These are phyloP conservation scores for Rhizopogon vulgaris DNA, from an alignment of 768 basidiomycete genomes.

Conservation along the genomic window DNA sequence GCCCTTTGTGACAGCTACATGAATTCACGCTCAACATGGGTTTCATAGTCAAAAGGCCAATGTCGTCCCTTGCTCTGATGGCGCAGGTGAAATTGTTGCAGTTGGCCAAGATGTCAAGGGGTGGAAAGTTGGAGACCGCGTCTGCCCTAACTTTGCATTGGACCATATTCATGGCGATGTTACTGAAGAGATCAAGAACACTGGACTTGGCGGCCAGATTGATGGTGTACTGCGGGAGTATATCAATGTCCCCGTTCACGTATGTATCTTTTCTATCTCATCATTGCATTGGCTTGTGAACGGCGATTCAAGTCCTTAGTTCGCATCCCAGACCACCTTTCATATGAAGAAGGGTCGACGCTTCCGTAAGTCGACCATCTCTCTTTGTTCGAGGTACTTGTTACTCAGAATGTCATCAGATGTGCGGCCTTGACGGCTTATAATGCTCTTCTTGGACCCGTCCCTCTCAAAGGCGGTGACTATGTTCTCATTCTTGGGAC, in stretches of 20 bases:
- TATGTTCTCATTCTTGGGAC: slow-evolving; percentile 51
- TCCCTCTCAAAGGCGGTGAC: slow-evolving; percentile 52
- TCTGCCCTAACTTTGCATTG: slow-evolving; percentile 45
- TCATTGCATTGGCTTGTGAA: neutral
- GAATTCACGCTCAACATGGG: slow-evolving; percentile 27
- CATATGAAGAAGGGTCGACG: slow-evolving; percentile 60
- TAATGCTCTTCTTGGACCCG: slow-evolving; percentile 46
- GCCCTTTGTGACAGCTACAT: slow-evolving; percentile 10
- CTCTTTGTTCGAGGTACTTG: neutral
- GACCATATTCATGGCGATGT: slow-evolving; percentile 44
- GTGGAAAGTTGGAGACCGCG: slow-evolving; percentile 53
- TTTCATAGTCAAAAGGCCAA: slow-evolving; percentile 17
- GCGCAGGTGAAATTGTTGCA: slow-evolving; percentile 51
- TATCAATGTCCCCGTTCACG: slow-evolving; percentile 42
- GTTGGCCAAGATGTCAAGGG: slow-evolving; percentile 32
- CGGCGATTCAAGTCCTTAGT: slow-evolving; percentile 36
- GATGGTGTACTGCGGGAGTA: slow-evolving; percentile 54
- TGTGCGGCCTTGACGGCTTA: slow-evolving; percentile 63
- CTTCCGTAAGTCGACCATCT: slow-evolving; percentile 37
- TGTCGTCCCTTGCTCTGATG: slow-evolving; percentile 37
- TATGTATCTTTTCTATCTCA: slow-evolving; percentile 9
- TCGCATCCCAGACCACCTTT: slow-evolving; percentile 47
- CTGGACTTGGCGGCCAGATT: slow-evolving; percentile 39
- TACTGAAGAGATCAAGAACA: slow-evolving; percentile 26
- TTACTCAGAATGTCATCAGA: slow-evolving; percentile 16